phyloP scores from a whole-genome alignment of 495 filamentous ascomycete species.

The Opeltia flavorubescens region DNA sequence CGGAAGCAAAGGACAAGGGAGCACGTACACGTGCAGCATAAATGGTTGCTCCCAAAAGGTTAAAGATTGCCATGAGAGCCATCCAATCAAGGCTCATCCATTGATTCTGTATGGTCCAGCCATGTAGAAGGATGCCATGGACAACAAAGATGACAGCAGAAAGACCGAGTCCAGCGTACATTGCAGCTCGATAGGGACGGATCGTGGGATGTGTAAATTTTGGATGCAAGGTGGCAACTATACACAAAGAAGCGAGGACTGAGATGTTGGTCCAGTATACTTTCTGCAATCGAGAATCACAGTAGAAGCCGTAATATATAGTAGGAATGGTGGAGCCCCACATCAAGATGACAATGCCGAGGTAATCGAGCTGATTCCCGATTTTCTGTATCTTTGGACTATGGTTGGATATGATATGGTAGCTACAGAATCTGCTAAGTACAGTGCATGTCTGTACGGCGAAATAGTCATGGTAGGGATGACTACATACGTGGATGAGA shows the following conservation, averaged over 20 bases:
- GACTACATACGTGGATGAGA: constrained; percentile 28
- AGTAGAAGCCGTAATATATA: constrained; percentile 37
- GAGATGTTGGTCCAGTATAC: constrained; percentile 26
- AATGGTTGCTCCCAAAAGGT: constrained; percentile 24
- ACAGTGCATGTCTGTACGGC: neutral
- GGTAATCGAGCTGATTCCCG: constrained; percentile 34
- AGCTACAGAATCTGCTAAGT: constrained; percentile 15
- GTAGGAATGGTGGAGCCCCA: constrained; percentile 37
- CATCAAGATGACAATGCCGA: constrained; percentile 40
- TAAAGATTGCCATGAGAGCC: constrained; percentile 22
- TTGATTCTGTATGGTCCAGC: constrained; percentile 22
- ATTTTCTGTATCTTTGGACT: constrained; percentile 22
- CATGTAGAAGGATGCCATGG: constrained; percentile 27
- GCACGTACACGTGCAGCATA: constrained; percentile 31
- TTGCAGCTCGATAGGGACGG: constrained; percentile 20
- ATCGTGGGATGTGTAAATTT: constrained; percentile 10
- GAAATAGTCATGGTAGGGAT: neutral
- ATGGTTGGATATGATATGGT: constrained; percentile 38
- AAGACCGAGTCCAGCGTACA: constrained; percentile 30
- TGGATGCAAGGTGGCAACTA: constrained; percentile 10
- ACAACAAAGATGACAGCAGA: constrained; percentile 28
- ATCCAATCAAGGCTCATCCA: constrained; percentile 32
- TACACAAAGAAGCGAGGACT: constrained; percentile 9
- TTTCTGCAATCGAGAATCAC: constrained; percentile 19
- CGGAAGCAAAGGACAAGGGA: neutral